These are phyloP conservation scores for Metarhizium brunneum DNA, from an alignment of 2,329 filamentous ascomycete species.

Conservation along the genomic window DNA sequence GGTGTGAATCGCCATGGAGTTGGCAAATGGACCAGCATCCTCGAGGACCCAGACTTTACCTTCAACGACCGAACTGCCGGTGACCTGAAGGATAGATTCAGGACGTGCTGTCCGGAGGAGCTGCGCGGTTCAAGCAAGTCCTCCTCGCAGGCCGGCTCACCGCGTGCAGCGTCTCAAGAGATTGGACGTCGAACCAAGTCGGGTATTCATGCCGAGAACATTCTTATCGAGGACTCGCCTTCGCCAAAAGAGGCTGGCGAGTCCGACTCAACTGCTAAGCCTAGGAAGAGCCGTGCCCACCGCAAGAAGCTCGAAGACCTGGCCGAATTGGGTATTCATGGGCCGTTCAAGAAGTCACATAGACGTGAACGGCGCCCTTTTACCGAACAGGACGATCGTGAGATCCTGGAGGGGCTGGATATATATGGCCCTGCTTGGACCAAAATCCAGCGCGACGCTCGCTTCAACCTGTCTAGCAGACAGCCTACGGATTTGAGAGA, in stretches of 20 bases:
- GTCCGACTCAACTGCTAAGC: conserved; percentile 27
- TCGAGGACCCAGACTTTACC: conserved; percentile 49
- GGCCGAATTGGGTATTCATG: conserved; percentile 48
- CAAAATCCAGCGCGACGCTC: conserved; percentile 51
- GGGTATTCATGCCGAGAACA: conserved; percentile 44
- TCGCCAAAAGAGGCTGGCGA: conserved; percentile 19
- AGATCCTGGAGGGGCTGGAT: conserved; percentile 51
- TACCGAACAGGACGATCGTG: conserved; percentile 51
- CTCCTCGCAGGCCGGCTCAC: conserved; percentile 13
- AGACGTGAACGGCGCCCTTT: conserved; percentile 52
- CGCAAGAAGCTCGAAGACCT: conserved; percentile 48
- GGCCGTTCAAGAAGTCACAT: conserved; percentile 52
- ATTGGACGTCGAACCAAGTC: conserved; percentile 32
- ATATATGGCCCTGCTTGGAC: conserved; percentile 56
- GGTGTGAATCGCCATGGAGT: conserved; percentile 55
- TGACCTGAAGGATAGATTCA: conserved; percentile 57
- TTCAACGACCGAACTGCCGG: conserved; percentile 54
- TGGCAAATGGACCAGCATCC: conserved; percentile 55
- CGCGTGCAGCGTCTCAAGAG: conserved; percentile 13
- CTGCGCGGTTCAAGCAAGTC: conserved; percentile 35
- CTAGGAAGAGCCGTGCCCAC: conserved; percentile 43
- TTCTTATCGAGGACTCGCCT: conserved; percentile 36
- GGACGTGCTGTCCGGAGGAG: conserved; percentile 56
- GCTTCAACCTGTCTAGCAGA: conserved; percentile 46
- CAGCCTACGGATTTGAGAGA: conserved; percentile 56